Conservation (phyloP, 2,329 filamentous ascomycete genomes). For the Epichloe gansuensis region DNA sequence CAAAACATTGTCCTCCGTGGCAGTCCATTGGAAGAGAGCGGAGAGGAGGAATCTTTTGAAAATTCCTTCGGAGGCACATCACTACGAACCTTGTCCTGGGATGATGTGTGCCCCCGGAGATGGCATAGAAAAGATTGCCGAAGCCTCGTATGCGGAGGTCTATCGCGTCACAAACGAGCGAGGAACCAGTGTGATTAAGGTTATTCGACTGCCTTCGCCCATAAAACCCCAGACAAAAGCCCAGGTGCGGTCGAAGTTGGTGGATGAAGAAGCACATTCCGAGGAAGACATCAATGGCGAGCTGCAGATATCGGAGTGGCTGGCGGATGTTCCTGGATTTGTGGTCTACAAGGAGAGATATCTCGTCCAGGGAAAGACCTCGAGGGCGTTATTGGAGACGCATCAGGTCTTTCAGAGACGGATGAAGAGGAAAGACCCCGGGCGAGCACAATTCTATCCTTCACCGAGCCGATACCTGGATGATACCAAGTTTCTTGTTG, state of each 20-base stretch:
- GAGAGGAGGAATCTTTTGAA: conserved; percentile 7
- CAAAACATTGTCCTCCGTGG: background rate
- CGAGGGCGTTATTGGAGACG: conserved; percentile 43
- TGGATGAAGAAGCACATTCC: conserved; percentile 46
- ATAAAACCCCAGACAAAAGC: conserved; percentile 46
- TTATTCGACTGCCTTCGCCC: conserved; percentile 46
- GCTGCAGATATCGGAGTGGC: conserved; percentile 49
- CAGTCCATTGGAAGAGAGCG: background rate
- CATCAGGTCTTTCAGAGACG: conserved; percentile 45
- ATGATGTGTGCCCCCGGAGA: conserved; percentile 44
- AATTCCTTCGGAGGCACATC: conserved; percentile 9
- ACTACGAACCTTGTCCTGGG: conserved; percentile 40
- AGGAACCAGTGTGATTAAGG: conserved; percentile 54
- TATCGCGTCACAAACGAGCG: conserved; percentile 48
- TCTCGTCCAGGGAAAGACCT: conserved; percentile 43
- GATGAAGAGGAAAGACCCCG: conserved; percentile 42
- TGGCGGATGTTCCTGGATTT: conserved; percentile 53
- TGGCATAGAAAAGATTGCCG: conserved; percentile 50
- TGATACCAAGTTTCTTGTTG: conserved; percentile 45
- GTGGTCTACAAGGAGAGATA: conserved; percentile 55
- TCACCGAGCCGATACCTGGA: conserved; percentile 48
- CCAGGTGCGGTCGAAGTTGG: conserved; percentile 39
- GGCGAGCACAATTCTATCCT: conserved; percentile 47
- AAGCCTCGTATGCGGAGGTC: conserved; percentile 55
- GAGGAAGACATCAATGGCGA: conserved; percentile 45